Conservation (phyloP, 352 stramenopile genomes). For the Globisporangium lucens region DNA sequence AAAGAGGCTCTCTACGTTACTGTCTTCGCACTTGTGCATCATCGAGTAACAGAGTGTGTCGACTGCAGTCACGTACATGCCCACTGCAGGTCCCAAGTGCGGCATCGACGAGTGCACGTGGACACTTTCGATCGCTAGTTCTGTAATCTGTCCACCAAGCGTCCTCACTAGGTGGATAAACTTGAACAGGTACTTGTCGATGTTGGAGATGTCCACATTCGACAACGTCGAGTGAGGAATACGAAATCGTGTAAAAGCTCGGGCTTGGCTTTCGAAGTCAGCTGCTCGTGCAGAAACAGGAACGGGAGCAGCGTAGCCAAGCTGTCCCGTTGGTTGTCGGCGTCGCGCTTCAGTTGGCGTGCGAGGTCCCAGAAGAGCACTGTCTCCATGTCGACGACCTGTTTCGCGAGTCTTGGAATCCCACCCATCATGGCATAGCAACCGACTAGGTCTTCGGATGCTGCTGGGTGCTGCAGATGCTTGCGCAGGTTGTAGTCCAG, state of each 20-base stretch:
- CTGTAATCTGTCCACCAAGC: too few species aligned
- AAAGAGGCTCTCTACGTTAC: neutral
- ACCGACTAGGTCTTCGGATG: neutral
- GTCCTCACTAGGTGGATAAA: neutral
- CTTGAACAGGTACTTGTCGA: constrained; percentile 9
- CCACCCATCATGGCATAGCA: neutral
- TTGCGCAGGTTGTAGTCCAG: constrained; percentile 3
- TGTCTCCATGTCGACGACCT: neutral
- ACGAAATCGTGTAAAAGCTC: neutral
- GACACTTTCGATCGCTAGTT: constrained; percentile 7
- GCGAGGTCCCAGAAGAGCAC: neutral
- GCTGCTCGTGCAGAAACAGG: neutral
- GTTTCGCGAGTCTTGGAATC: neutral
- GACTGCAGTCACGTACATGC: constrained; percentile 16
- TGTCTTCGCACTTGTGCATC: constrained; percentile 12
- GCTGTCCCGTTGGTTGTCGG: neutral
- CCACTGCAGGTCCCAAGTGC: constrained; percentile 7
- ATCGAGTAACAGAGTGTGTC: constrained; percentile 12
- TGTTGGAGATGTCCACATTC: neutral
- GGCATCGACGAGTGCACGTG: constrained; percentile 10
- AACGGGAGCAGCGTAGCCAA: neutral
- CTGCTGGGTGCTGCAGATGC: neutral
- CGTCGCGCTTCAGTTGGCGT: neutral
- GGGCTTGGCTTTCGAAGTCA: neutral
- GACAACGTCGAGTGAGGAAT: neutral